Conservation (phyloP, 2,329 filamentous ascomycete species). For the Epichloe scottii region DNA sequence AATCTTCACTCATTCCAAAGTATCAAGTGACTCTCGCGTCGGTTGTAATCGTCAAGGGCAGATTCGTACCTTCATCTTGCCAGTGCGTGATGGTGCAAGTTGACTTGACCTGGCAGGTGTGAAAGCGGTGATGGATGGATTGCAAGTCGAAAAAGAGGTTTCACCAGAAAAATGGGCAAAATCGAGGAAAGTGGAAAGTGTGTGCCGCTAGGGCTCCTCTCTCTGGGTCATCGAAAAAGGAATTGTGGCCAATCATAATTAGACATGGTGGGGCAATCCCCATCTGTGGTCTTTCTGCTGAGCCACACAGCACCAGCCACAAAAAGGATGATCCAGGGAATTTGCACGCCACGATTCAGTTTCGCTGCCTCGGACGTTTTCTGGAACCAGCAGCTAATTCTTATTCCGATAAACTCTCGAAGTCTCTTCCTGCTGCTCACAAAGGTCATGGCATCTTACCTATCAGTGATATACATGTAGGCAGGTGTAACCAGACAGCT, state of each 20-base stretch:
- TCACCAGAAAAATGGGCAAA: slow-evolving; percentile 24
- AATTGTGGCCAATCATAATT: slow-evolving; percentile 20
- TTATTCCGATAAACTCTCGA: no score
- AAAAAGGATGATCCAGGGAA: background rate
- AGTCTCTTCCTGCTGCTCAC: background rate
- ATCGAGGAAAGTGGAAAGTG: slow-evolving; percentile 29
- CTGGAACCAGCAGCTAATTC: no score
- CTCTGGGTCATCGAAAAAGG: slow-evolving; percentile 4
- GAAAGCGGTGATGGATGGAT: slow-evolving; percentile 22
- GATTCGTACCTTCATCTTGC: slow-evolving; percentile 34
- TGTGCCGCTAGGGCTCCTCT: slow-evolving; percentile 29
- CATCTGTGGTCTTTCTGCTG: background rate
- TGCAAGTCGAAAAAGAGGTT: slow-evolving; percentile 1
- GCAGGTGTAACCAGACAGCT: no score
- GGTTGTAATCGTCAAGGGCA: background rate
- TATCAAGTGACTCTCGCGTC: background rate
- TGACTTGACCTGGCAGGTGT: slow-evolving; percentile 29
- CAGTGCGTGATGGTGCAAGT: slow-evolving; percentile 32
- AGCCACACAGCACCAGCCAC: slow-evolving; percentile 4
- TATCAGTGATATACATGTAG: no score
- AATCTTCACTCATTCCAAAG: background rate
- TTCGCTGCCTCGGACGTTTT: background rate
- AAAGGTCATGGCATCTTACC: no score
- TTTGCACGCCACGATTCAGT: slow-evolving; percentile 5
- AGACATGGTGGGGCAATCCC: background rate